phyloP scores from a whole-genome alignment of 192 early-diverging fungal genomes.

The Geosiphon pyriformis region DNA sequence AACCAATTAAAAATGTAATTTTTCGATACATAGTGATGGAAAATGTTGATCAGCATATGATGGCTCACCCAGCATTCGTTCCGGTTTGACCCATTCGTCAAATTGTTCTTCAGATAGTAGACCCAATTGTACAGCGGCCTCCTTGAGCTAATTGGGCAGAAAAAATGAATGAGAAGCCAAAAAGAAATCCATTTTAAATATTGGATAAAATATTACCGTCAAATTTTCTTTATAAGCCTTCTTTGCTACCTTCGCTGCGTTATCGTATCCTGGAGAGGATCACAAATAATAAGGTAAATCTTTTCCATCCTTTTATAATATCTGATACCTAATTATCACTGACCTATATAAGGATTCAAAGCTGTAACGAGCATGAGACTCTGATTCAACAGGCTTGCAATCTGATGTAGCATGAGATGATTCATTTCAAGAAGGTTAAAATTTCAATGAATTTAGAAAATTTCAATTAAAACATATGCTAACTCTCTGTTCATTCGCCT shows the following conservation, averaged over 20 bases:
- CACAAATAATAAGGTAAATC: too few species aligned
- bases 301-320: too few species aligned
- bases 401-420: constrained; percentile 32
- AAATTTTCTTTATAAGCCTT: constrained; percentile 93
- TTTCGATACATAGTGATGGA: too few species aligned
- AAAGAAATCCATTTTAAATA: not conserved
- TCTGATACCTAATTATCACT: too few species aligned
- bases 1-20: too few species aligned
- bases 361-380: constrained; percentile 98
- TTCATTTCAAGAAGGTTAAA: not conserved
- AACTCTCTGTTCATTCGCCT: constrained; percentile 79
- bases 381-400: constrained; percentile 82
- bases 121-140: constrained; percentile 85
- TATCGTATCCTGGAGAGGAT: constrained; percentile 49
- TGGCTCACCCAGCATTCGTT: constrained; percentile 75
- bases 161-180: constrained; percentile 17
- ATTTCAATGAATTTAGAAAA: not conserved
- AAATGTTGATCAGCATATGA: too few species aligned
- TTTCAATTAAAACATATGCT: not conserved
- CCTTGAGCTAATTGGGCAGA: constrained; percentile 63
- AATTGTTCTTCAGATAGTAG: constrained; percentile 88
- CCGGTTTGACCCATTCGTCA: constrained; percentile 92
- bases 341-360: constrained; percentile 94
- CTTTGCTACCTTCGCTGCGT: constrained; percentile 94
- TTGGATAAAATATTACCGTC: constrained; percentile 29